A percentile compares a stretch with the other conserved stretches of the same genome.
Conservation (phyloP, 2,329 filamentous ascomycete genomes). For the Aureobasidium sp. region DNA sequence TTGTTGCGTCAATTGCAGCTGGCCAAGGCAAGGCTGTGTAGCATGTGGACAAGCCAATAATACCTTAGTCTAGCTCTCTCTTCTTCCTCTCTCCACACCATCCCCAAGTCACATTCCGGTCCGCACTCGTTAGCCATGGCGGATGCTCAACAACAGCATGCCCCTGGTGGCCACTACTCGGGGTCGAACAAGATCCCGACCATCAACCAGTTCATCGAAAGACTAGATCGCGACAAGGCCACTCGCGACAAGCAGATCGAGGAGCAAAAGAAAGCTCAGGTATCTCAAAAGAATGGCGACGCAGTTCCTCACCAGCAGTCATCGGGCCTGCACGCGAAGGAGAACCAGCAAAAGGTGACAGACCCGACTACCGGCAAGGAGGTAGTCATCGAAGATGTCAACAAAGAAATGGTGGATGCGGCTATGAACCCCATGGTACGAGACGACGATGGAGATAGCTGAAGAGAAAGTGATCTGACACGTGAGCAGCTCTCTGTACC, state of each 20-base stretch:
- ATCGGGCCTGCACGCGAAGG: conserved; percentile 34
- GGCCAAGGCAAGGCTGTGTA: conserved; percentile 5
- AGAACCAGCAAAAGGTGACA: conserved; percentile 55
- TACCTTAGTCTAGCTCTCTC: neutral
- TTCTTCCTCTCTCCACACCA: neutral
- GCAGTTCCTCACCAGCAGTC: conserved; percentile 39
- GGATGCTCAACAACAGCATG: conserved; percentile 36
- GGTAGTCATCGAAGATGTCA: conserved; percentile 76
- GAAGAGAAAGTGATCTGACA: neutral
- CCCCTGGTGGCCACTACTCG: conserved; percentile 65
- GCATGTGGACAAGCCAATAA: neutral
- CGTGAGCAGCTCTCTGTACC: conserved; percentile 64
- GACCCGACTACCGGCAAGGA: conserved; percentile 84
- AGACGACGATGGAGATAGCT: too few relatives aligned
- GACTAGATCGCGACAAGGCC: conserved; percentile 71
- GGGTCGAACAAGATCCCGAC: conserved; percentile 79
- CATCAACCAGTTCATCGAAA: conserved; percentile 72
- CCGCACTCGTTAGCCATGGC: conserved; percentile 29
- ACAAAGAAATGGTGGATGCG: conserved; percentile 59
- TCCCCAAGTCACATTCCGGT: neutral
- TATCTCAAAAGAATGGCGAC: conserved; percentile 21
- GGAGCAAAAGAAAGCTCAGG: conserved; percentile 35
- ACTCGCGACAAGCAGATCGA: conserved; percentile 66
- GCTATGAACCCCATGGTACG: conserved; percentile 63
- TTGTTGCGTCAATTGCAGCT: neutral